These are phyloP conservation scores for Huntiella abstrusa DNA, from an alignment of 2,329 filamentous ascomycete genomes.

Conservation along the genomic window DNA sequence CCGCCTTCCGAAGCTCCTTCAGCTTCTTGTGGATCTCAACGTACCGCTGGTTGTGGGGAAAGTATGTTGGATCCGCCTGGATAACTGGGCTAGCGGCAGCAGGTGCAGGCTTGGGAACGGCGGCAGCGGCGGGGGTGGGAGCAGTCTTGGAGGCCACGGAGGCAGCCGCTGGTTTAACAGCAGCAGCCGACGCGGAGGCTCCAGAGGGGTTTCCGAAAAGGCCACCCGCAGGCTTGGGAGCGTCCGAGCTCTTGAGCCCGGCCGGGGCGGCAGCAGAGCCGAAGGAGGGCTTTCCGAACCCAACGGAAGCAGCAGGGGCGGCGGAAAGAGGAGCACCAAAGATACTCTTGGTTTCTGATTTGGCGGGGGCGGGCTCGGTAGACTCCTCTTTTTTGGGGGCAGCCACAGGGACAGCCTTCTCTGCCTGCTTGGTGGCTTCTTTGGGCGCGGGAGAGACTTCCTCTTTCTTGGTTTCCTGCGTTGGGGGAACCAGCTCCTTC, in stretches of 20 bases:
- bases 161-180: background rate
- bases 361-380: background rate
- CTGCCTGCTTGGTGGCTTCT: slow-evolving; percentile 4
- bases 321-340: background rate
- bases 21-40: slow-evolving; percentile 46
- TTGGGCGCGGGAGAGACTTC: slow-evolving; percentile 12
- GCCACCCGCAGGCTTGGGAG: background rate
- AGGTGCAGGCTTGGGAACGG: background rate
- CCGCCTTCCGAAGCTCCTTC: slow-evolving; percentile 44
- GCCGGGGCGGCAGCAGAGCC: background rate
- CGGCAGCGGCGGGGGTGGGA: background rate
- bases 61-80: slow-evolving; percentile 9
- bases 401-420: background rate
- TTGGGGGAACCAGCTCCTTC: too few relatives aligned
- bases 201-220: background rate
- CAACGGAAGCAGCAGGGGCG: background rate
- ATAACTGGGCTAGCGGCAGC: slow-evolving; percentile 4
- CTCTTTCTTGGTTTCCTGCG: background rate
- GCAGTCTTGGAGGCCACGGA: background rate
- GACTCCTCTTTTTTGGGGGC: background rate
- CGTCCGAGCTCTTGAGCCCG: background rate
- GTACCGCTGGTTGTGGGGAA: slow-evolving; percentile 24
- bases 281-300: background rate
- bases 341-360: background rate
- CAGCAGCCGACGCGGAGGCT: background rate